Evolutionary conservation across 345 rosid species (phyloP), one percentile per base, ranked within the genome.

Genomic region (Populus simonii): DNA sequence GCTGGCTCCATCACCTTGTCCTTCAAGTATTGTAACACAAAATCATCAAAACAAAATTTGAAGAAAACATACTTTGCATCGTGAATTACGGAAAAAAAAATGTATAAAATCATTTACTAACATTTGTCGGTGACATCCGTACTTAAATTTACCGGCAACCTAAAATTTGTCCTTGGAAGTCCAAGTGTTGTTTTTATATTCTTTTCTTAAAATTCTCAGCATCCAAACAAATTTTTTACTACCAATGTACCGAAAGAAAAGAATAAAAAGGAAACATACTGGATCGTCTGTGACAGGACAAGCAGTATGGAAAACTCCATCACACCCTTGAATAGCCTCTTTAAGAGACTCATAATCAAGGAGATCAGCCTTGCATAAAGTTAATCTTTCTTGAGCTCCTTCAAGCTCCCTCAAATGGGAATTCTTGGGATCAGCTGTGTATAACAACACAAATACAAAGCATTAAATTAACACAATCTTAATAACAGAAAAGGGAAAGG

Each of bases 1-100:
- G 98, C 97, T 17, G 99, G 99, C 84, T 96, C 99, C 92, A 96
- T 90, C 98, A 96, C 91, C 89, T 93, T 89, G 45, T 91, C 99
- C 99, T 94, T 72, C 27, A 47, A 15, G 3, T 20, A 33, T 18
- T 38, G 36, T 35, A 6, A 18, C 68, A 17, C 5, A 43, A 16
- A 13, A 39, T 35, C 17, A 55, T 11, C 35, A 0, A 6, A 4
- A 13, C 63, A 49, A 67, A 0, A 41, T 41, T 41, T 41, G 13
- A 41, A 41, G 45, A 41, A 1, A 41, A 41, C 15, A 41, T 41
- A 10, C 13, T 41, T 10, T 41, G 45, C 13, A 41, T 41, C 45
- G 10, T 41, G 45, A 41, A 10, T 41, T 41, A 41, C 13, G 12
- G 2, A 2, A 41, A 41, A 29, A 1, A 29, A 29, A 29, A 1